A percentile compares a stretch with the other conserved stretches of the same genome.
Conservation (phyloP, 306 rosid species). For the Arachis stenosperma region DNA sequence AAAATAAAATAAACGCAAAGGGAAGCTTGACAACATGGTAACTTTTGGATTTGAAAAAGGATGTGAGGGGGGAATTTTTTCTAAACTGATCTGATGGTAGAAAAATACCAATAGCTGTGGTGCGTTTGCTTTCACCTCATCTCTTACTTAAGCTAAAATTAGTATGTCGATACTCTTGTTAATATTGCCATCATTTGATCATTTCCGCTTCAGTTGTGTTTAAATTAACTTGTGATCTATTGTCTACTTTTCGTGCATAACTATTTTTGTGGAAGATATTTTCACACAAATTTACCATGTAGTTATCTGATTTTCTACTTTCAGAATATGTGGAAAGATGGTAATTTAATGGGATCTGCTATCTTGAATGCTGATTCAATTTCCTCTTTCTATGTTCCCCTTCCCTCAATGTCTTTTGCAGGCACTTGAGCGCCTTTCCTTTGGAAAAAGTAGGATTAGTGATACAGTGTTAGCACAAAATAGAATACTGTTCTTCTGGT, state of each 20-base stretch:
- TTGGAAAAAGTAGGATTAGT: slow-evolving; percentile 64
- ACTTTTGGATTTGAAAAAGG: slow-evolving; percentile 13
- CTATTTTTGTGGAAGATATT: neutral
- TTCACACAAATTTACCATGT: neutral
- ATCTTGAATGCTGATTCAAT: slow-evolving; percentile 34
- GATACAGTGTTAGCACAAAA: slow-evolving; percentile 81
- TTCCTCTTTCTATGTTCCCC: neutral
- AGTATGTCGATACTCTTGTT: slow-evolving; percentile 6
- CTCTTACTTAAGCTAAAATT: slow-evolving; percentile 1
- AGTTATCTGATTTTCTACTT: slow-evolving; percentile 14
- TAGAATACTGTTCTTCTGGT: slow-evolving; percentile 85
- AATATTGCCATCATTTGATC: slow-evolving; percentile 4
- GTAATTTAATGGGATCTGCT: slow-evolving; percentile 13
- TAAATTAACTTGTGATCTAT: slow-evolving; percentile 15
- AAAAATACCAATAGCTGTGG: neutral
- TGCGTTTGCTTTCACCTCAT: slow-evolving; percentile 23
- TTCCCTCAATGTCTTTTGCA: slow-evolving; percentile 35
- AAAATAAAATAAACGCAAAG: neutral
- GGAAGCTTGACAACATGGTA: slow-evolving; percentile 14
- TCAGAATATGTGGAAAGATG: neutral
- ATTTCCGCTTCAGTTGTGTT: slow-evolving; percentile 24
- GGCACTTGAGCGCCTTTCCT: slow-evolving; percentile 88
- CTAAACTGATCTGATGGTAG: slow-evolving; percentile 3
- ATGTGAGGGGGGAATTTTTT: neutral
- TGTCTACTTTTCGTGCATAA: slow-evolving; percentile 13